Evolutionary conservation across 805 yeast species (phyloP), one percentile per base, ranked within the genome.

Genomic region (Hanseniaspora meyeri): DNA sequence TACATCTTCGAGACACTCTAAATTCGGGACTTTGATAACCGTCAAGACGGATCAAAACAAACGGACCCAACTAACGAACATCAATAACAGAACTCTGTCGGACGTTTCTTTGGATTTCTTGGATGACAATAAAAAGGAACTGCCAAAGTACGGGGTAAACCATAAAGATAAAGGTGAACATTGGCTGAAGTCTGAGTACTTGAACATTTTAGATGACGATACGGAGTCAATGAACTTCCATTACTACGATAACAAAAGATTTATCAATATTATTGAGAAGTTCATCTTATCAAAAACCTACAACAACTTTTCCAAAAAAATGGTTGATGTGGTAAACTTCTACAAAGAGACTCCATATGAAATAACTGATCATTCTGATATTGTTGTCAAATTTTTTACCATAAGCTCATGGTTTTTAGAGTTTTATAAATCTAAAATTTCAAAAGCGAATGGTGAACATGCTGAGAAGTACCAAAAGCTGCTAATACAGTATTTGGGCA

Each of bases 21-120:
- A 95, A 53, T 91, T 91, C 71, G 98, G 98, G 0, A 82, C 97
- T 0, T 71, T 90, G 60, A 68, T 89, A 11, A 82, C 95, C 1
- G 74, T 91, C 34, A 81, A 83, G 59, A 78, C 83, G 19, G 75
- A 77, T 27, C 81, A 82, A 54, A 73, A 80, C 32, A 74, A 72
- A 3, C 72, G 85, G 32, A 68, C 49, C 8, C 57, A 53, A 20
- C 2, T 53, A 4, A 36, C 49, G 2, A 45, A 20, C 11, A 43
- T 48, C 3, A 48, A 42, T 24, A 54, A 48, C 24, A 32, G 17
- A 9, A 24, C 51, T 17, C n/a, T 53, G 31, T 27, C 34, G 1
- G 57, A 53, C 32, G 20, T 17, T 17, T 42, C 40, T 3, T 37
- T 53, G 27, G 57, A 53, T 27, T 53, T 46, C 29, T 39, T 53